Evolutionary conservation across 192 early-diverging fungal genomes (phyloP).

Genomic region (Backusella circina): DNA sequence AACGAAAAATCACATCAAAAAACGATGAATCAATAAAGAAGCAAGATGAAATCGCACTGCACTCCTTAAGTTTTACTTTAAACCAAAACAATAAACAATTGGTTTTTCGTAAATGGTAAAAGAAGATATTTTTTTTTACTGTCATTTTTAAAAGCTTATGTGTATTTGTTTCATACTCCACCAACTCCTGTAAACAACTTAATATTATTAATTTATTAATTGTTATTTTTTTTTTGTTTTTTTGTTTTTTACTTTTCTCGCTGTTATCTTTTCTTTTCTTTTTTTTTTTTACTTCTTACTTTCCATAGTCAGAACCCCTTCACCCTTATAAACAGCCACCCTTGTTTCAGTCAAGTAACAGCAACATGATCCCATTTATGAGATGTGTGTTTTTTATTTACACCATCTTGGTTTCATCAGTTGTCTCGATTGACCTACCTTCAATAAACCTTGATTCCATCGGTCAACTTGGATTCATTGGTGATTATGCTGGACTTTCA

Average conservation of each 20-base stretch:
- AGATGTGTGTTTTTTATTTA: conserved; percentile 1
- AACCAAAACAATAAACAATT: background rate
- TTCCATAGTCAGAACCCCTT: background rate
- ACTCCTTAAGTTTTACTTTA: background rate
- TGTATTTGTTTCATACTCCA: background rate
- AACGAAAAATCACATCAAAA: background rate
- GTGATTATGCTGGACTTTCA: conserved; percentile 30
- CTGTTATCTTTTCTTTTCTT: background rate
- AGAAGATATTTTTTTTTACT: background rate
- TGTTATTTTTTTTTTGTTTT: background rate
- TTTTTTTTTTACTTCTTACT: background rate
- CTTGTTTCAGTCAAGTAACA: background rate
- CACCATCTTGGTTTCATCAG: background rate
- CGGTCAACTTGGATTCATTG: conserved; percentile 24
- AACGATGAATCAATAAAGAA: background rate
- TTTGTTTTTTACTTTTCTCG: too few species aligned
- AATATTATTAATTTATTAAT: background rate
- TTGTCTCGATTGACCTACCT: background rate
- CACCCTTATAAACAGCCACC: background rate
- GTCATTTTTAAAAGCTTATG: background rate
- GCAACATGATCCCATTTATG: background rate
- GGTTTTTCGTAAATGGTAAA: background rate
- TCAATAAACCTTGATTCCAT: conserved; percentile 6
- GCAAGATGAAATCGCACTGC: background rate
- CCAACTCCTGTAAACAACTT: background rate